Evolutionary conservation across 371 early-diverging fungal species (phyloP), one percentile per base, ranked within the genome.

Genomic region (Apophysomyces ossiformis): DNA sequence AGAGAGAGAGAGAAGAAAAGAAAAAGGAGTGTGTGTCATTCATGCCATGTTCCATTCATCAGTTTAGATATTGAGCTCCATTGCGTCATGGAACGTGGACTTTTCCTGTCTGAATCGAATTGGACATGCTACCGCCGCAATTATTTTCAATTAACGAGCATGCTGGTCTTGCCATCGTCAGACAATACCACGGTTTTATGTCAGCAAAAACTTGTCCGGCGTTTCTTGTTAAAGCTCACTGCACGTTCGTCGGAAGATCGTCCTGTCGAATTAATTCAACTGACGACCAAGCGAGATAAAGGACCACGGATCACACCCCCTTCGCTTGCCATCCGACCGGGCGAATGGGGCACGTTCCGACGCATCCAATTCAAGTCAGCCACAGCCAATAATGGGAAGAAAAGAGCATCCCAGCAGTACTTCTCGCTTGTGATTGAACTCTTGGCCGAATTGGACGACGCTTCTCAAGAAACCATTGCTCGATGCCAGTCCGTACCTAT

Each of bases 61-160:
- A 64, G 65, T 45, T 45, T 56, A 47, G 66, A 72, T 18, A 89
- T 79, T 60, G 67, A 67, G 37, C 72, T 85, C 37, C 67, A 77
- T 37, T 79, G 83, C 64, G 80, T 82, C 58, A 74, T 90, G 54
- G 92, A 90, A 61, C 82, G 87, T 35, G 92, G 92, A 1, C 90
- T 89, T 73, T 89, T 89, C 70, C 65, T 88, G 61, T 85, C 87
- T 7, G 82, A 87, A n/a, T 81, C 79, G 47, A 81, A 85, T 62
- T 95, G 94, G 95, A 93, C 94, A 2, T 95, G 96, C 69, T 95
- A 95, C 74, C 89, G 96, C 35, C 87, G 96, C 68, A 95, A 95
- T 73, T 95, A 95, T 71, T 93, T 95, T 70, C 93, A 94, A 66
- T 76, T 95, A 21, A 89, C 90, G 59, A 76, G 85, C 56, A 72